These are phyloP conservation scores for Diaporthe aspalathi DNA, from an alignment of 2,329 filamentous ascomycete genomes.

Conservation along the genomic window DNA sequence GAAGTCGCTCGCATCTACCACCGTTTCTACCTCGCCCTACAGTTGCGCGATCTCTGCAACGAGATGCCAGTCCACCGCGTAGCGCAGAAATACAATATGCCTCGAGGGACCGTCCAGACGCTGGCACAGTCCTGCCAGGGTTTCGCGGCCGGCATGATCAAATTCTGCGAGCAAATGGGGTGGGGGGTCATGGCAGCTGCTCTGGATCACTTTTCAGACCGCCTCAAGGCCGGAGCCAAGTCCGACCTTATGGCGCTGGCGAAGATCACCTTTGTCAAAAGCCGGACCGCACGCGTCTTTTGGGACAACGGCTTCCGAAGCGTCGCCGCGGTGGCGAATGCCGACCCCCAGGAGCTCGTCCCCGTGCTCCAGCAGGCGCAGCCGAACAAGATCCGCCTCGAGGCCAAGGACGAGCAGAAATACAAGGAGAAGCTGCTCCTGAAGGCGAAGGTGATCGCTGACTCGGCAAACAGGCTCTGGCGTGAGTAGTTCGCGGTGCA, in stretches of 20 bases:
- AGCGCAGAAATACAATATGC: conserved; percentile 76
- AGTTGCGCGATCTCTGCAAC: conserved; percentile 83
- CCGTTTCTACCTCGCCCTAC: conserved; percentile 79
- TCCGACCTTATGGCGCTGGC: conserved; percentile 77
- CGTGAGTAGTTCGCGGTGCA: conserved; percentile 56
- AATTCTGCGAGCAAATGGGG: conserved; percentile 81
- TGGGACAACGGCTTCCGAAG: conserved; percentile 82
- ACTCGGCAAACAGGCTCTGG: conserved; percentile 77
- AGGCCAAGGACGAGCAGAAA: conserved; percentile 67
- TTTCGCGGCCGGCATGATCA: conserved; percentile 82
- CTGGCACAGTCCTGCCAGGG: conserved; percentile 81
- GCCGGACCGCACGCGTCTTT: conserved; percentile 77
- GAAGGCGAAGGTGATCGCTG: conserved; percentile 76
- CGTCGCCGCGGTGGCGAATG: conserved; percentile 75
- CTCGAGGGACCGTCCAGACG: conserved; percentile 77
- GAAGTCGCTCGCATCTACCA: conserved; percentile 73
- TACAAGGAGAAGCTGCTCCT: conserved; percentile 72
- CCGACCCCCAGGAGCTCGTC: conserved; percentile 74
- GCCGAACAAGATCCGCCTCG: conserved; percentile 71
- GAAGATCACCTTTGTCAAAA: conserved; percentile 80
- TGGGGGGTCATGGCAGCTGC: conserved; percentile 79
- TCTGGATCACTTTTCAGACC: conserved; percentile 80
- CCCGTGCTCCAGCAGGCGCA: conserved; percentile 81
- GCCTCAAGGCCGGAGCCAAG: conserved; percentile 77
- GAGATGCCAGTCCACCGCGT: conserved; percentile 78